These are phyloP conservation scores for Wickerhamomyces subpelliculosus DNA, from an alignment of 805 yeast species.

Conservation along the genomic window DNA sequence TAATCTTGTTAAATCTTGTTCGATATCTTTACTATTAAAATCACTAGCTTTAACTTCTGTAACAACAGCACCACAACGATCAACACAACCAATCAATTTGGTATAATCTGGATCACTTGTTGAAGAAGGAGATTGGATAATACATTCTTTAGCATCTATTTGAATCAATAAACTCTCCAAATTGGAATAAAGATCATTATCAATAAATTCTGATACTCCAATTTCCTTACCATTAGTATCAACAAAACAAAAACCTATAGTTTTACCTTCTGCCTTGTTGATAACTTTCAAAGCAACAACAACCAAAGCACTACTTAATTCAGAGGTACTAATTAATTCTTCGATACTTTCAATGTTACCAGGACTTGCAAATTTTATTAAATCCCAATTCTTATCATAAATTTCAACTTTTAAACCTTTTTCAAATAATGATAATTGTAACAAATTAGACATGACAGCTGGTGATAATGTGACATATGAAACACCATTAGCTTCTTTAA, in stretches of 20 bases:
- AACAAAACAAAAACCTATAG: slow-evolving; percentile 72
- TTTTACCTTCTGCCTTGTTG: slow-evolving; percentile 31
- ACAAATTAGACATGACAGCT: slow-evolving; percentile 59
- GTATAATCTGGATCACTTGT: slow-evolving; percentile 45
- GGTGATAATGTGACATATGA: slow-evolving; percentile 72
- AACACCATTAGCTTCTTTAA: slow-evolving; percentile 51
- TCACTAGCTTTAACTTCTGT: slow-evolving; percentile 52
- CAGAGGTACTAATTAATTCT: slow-evolving; percentile 47
- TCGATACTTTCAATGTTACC: slow-evolving; percentile 82
- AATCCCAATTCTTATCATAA: slow-evolving; percentile 60
- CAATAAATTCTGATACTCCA: slow-evolving; percentile 74
- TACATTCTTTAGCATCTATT: slow-evolving; percentile 79
- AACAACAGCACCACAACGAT: slow-evolving; percentile 70
- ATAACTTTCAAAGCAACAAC: slow-evolving; percentile 35
- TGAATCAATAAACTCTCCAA: slow-evolving; percentile 83
- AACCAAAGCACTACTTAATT: slow-evolving; percentile 42
- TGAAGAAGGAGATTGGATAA: slow-evolving; percentile 40
- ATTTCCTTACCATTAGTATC: slow-evolving; percentile 63
- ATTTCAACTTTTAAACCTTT: slow-evolving; percentile 75
- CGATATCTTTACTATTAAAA: slow-evolving; percentile 63
- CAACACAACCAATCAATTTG: slow-evolving; percentile 65
- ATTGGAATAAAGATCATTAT: slow-evolving; percentile 82
- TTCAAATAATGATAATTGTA: slow-evolving; percentile 62
- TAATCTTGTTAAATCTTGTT: slow-evolving; percentile 71
- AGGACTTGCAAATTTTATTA: slow-evolving; percentile 67